Base-by-base conservation (phyloP, 1,139 yeast genomes). In the Blastobotrys aristatus region DNA sequence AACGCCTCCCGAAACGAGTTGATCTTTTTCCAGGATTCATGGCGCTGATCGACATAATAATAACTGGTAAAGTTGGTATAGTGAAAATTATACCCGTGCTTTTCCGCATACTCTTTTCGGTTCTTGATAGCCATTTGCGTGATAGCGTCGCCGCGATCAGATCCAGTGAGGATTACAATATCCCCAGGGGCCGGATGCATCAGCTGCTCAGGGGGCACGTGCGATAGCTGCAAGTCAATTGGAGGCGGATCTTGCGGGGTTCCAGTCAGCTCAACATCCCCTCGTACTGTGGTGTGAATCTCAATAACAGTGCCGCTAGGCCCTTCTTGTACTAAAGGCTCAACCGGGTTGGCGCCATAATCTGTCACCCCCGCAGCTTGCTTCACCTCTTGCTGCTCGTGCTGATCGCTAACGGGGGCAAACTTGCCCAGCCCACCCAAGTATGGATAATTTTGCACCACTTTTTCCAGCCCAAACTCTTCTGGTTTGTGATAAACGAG, bases 21-120 rank as follows among this genome's bases (percentile, higher is more conserved):
- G 22, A 64, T 46, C 48, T 65, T 65, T 40, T 54, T 55, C 69
- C 69, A 65, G 5, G 56, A 58, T 11, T 49, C 43, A 11, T 21
- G 10, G 58, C 18, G 62, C 55, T 38, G 8, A n/a, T 32, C 38
- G 17, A 38, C 10, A 17, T 32, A 31, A 22, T 11, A 26, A 46
- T 45, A 59, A 35, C 53, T 52, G 16, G 61, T 48, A 26, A 56
- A 52, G 48, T 64, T 55, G 40, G 58, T 54, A 46, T 54, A 62
- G 46, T 57, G 52, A 38, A 63, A 56, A 14, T 53, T 52, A 50
- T 64, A 65, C 24, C 66, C 64, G 40, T 66, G 68, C 46, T 51
- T 53, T 18, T 53, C 53, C 33, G 66, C 57, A 50, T 65, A 66
- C 42, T 63, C 67, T 26, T 57, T 55, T 26, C 69, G 59, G 52